Base-by-base conservation (phyloP, 768 basidiomycete species). In the Kwoniella europaea region DNA sequence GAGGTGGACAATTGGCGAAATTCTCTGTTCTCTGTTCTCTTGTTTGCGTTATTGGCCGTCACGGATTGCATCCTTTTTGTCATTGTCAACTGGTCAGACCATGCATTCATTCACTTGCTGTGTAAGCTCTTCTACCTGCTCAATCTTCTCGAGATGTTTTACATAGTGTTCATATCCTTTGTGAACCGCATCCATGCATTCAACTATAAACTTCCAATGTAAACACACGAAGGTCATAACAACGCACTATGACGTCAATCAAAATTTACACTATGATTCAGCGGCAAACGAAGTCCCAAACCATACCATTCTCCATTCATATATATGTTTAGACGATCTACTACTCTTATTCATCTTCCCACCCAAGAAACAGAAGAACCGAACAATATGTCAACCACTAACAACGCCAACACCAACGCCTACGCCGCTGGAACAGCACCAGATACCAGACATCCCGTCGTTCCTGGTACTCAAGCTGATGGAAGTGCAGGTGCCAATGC, bases 401-500 rank as follows among this genome's bases (percentile, higher is more conserved):
- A 16, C 29, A 59, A 53, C 52, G 18, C 58, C 7, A 65, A 65
- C 22, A 52, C 62, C 27, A 64, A 63, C 62, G 60, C 63, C 10
- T 60, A 70, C 27, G 62, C 68, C 16, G 62, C 68, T 42, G 65
- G 65, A 7, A 61, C 59, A 42, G 46, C 46, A 50, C 16, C 46
- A 50, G 54, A 55, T 55, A 24, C 54, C 20, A 15, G 43, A 42
- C 35, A 59, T 13, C n/a, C 59, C 13, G 27, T 27, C 1, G 63
- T 55, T 7, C 24, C 63, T 22, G 63, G 63, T 43, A 68, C 67
- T 13, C 5, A 56, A 24, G 57, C 55, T 44, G 67, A 70, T 57
- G 68, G 68, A 20, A 64, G 53, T 42, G 68, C 68, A 22, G 68
- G 68, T 7, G 68, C 62, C 1, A 24, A 50, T 16, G 68, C 60